Percentiles rank a stretch among this genome's conserved stretches.
Conservation (phyloP, 2,329 filamentous ascomycete species). For the Monilinia fructigena region DNA sequence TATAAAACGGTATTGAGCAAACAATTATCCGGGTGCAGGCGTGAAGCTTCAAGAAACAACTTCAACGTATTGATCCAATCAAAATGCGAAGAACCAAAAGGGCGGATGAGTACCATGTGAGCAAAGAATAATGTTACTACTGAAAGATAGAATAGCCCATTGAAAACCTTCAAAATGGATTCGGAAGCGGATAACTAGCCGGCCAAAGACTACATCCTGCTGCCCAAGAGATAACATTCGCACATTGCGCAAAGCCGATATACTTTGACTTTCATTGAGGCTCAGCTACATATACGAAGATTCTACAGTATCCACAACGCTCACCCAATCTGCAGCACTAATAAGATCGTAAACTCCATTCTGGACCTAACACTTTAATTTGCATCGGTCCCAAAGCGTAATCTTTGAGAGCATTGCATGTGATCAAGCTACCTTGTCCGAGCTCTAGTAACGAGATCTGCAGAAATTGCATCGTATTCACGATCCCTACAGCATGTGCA, state of each 20-base stretch:
- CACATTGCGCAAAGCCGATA: background rate
- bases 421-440: background rate
- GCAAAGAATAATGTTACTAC: background rate
- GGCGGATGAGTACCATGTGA: background rate
- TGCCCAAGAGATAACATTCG: background rate
- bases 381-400: background rate
- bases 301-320: background rate
- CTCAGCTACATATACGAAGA: background rate
- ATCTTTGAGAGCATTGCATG: background rate
- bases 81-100: too few relatives aligned
- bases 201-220: background rate
- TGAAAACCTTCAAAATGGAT: background rate
- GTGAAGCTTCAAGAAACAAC: background rate
- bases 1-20: too few relatives aligned
- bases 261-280: background rate
- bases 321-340: background rate
- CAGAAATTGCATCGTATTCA: background rate
- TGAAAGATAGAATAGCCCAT: background rate
- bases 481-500: background rate
- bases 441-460: background rate
- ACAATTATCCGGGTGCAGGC: background rate
- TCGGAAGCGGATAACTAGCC: background rate
- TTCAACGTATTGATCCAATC: background rate
- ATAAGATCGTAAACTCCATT: background rate
- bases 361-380: background rate